Evolutionary conservation across 1,284 basidiomycete species (phyloP).

Genomic region (Phellinidium pouzarii): DNA sequence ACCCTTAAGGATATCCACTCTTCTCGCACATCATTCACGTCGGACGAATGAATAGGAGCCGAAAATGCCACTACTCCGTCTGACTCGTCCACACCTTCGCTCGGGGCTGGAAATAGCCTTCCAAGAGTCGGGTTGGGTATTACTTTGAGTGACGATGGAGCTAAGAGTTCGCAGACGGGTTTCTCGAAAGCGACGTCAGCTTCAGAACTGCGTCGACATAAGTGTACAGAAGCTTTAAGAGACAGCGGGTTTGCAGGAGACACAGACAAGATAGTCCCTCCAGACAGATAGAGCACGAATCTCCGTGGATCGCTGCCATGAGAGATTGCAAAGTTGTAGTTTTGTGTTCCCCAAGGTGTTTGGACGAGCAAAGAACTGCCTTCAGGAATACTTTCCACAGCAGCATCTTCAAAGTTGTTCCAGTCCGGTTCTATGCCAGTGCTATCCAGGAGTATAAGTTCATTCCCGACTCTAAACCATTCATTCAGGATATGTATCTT

Average conservation of each 20-base stretch:
- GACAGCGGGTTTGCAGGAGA: conserved; percentile 40
- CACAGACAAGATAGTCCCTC: conserved; percentile 45
- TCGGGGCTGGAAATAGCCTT: conserved; percentile 52
- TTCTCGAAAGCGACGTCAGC: conserved; percentile 7
- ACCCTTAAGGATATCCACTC: conserved; percentile 48
- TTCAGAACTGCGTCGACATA: conserved; percentile 30
- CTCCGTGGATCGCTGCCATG: conserved; percentile 9
- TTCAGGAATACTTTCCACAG: conserved; percentile 21
- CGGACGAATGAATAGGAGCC: conserved; percentile 32
- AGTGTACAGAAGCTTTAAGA: conserved; percentile 38
- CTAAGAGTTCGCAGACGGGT: conserved; percentile 35
- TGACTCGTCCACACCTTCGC: conserved; percentile 64
- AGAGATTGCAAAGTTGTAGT: conserved; percentile 45
- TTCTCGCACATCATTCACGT: conserved; percentile 20
- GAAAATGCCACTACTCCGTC: conserved; percentile 64
- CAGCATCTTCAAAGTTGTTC: neutral
- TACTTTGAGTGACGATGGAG: conserved; percentile 45
- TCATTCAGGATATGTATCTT: conserved; percentile 40
- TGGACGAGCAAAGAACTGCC: conserved; percentile 36
- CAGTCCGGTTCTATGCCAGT: neutral
- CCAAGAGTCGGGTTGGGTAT: conserved; percentile 53
- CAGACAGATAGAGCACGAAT: conserved; percentile 53
- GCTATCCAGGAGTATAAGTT: conserved; percentile 24
- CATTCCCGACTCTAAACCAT: conserved; percentile 57
- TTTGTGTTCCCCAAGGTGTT: conserved; percentile 36